Conservation (phyloP, 805 yeast species). For the Dipodascus geniculatus region DNA sequence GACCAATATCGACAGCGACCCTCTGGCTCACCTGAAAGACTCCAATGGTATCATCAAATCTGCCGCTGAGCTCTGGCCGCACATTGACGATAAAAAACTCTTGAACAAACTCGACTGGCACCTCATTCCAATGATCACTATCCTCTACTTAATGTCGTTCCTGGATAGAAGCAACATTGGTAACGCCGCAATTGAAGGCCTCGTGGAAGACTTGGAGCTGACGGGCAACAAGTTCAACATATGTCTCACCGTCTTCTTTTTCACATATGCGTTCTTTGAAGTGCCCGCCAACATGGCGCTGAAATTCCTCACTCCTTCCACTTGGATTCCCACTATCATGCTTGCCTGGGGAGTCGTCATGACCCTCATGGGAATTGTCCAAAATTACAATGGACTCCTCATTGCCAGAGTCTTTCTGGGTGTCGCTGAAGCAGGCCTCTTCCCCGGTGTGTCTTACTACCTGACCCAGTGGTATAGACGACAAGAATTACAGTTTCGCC, state of each 20-base stretch:
- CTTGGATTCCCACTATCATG: conserved; percentile 34
- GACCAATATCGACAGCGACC: not conserved
- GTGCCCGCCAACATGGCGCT: conserved; percentile 31
- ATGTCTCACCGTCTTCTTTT: conserved; percentile 34
- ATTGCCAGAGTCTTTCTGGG: conserved; percentile 41
- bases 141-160: conserved; percentile 37
- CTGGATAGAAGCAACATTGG: conserved; percentile 39
- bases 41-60: not conserved
- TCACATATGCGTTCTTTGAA: conserved; percentile 36
- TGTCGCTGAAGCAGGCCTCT: conserved; percentile 39
- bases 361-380: conserved; percentile 29
- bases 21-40: not conserved
- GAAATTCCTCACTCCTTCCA: conserved; percentile 33
- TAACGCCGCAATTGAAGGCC: conserved; percentile 38
- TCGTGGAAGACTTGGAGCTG: conserved; percentile 32
- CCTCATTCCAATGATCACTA: conserved; percentile 34
- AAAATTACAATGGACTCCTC: conserved; percentile 33
- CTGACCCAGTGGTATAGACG: conserved; percentile 37
- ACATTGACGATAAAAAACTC: conserved; percentile 11
- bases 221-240: conserved; percentile 34
- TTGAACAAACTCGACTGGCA: conserved; percentile 32
- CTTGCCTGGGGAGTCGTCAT: conserved; percentile 35
- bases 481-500: conserved; percentile 36
- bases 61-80: conserved; percentile 1
- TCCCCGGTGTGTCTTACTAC: conserved; percentile 38